Evolutionary conservation across 2,329 filamentous ascomycete species (phyloP).

Genomic region (Trichoderma polysporum): DNA sequence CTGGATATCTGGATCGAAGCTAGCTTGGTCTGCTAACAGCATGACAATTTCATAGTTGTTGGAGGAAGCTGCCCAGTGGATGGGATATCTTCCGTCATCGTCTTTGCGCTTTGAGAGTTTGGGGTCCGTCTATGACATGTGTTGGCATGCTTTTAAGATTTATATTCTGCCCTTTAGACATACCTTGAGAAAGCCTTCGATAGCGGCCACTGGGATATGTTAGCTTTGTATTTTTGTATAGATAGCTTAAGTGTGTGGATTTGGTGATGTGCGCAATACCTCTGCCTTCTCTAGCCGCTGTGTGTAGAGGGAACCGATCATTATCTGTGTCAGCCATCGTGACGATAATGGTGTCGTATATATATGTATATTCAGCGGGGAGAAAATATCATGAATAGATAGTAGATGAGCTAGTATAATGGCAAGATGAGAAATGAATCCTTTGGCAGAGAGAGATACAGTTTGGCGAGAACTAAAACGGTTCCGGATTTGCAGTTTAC

Average conservation of each 20-base stretch:
- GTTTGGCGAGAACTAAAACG: neutral
- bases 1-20: slow-evolving; percentile 81
- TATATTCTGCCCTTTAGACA: neutral
- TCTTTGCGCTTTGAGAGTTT: slow-evolving; percentile 73
- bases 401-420: neutral
- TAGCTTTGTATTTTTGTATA: neutral
- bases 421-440: neutral
- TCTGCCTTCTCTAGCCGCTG: slow-evolving; percentile 80
- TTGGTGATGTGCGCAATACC: slow-evolving; percentile 50
- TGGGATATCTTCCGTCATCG: slow-evolving; percentile 81
- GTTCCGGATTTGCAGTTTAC: neutral
- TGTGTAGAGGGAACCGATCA: slow-evolving; percentile 79
- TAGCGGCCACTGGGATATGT: slow-evolving; percentile 55
- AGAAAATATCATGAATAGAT: neutral
- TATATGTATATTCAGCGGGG: neutral
- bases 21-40: slow-evolving; percentile 65
- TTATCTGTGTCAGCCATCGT: slow-evolving; percentile 38
- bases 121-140: slow-evolving; percentile 63
- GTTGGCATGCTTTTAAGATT: neutral
- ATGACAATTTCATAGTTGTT: slow-evolving; percentile 75
- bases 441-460: neutral
- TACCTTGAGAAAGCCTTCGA: slow-evolving; percentile 59
- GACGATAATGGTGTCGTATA: neutral
- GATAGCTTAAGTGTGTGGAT: neutral
- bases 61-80: slow-evolving; percentile 92